A percentile compares a stretch with the other conserved stretches of the same genome.
Evolutionary conservation across 2,329 filamentous ascomycete species (phyloP).

Genomic region (Ophiostoma triangulosporum): DNA sequence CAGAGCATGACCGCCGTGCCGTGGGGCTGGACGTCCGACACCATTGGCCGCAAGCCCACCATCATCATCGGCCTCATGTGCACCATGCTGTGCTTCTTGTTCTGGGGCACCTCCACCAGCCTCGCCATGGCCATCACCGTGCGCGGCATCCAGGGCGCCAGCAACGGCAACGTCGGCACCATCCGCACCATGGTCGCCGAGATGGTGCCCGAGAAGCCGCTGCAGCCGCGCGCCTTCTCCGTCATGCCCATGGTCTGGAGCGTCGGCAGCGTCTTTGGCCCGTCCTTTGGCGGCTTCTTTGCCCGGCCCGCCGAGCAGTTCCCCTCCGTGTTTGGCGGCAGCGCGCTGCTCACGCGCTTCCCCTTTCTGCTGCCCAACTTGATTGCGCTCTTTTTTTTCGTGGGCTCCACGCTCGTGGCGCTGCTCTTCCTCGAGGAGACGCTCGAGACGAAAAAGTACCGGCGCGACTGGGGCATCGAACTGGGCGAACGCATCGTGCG

Average conservation of each 20-base stretch:
- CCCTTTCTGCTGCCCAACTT: conserved; percentile 81
- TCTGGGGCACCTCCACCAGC: conserved; percentile 74
- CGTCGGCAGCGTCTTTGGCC: conserved; percentile 75
- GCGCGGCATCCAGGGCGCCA: conserved; percentile 64
- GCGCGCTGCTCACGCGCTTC: conserved; percentile 55
- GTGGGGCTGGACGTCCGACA: conserved; percentile 68
- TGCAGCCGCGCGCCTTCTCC: conserved; percentile 81
- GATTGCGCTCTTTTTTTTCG: conserved; percentile 60
- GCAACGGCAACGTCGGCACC: conserved; percentile 91
- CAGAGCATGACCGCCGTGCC: conserved; percentile 60
- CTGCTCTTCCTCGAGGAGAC: conserved; percentile 80
- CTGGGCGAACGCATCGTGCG: conserved; percentile 53
- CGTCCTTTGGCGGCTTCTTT: conserved; percentile 74
- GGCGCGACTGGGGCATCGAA: conserved; percentile 60
- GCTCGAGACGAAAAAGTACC: conserved; percentile 53
- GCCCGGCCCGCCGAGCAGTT: conserved; percentile 67
- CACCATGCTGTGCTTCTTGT: conserved; percentile 68
- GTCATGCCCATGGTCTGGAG: conserved; percentile 89
- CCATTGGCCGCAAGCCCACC: conserved; percentile 66
- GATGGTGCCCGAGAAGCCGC: conserved; percentile 72
- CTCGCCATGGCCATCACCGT: conserved; percentile 68
- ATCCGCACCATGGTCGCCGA: conserved; percentile 86
- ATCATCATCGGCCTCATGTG: conserved; percentile 61
- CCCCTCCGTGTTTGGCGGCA: conserved; percentile 54
- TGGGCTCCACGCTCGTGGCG: conserved; percentile 60